Percentiles rank a stretch among this genome's conserved stretches.
phyloP scores from a whole-genome alignment of 441 rosid species.

The Cnidoscolus chayamansa region DNA sequence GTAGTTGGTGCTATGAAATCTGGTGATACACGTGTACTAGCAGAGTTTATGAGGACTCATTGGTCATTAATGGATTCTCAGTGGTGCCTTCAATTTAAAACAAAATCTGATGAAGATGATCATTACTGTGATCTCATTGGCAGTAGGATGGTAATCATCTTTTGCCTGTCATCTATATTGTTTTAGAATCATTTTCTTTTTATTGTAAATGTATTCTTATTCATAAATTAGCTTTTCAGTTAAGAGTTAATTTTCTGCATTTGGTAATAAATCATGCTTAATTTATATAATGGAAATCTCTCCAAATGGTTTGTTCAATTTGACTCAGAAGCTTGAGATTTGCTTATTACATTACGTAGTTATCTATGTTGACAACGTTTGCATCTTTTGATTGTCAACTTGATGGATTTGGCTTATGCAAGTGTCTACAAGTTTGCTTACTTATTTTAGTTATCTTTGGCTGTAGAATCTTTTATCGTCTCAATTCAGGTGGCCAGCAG shows the following conservation, averaged over 20 bases:
- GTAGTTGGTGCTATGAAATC: slow-evolving; percentile 44
- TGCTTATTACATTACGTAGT: background rate
- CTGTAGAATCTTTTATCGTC: slow-evolving; percentile 3
- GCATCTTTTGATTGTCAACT: slow-evolving; percentile 6
- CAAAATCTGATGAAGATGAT: slow-evolving; percentile 26
- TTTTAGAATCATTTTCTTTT: slow-evolving; percentile 4
- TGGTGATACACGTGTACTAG: slow-evolving; percentile 51
- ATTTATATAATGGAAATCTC: background rate
- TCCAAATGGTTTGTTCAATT: background rate
- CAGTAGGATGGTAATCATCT: slow-evolving; percentile 44
- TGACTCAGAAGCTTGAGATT: slow-evolving; percentile 8
- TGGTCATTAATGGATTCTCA: slow-evolving; percentile 70
- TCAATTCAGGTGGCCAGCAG: background rate
- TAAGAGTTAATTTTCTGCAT: background rate
- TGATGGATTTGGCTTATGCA: slow-evolving; percentile 1
- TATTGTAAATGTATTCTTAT: slow-evolving; percentile 1
- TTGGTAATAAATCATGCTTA: background rate
- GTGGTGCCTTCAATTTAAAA: slow-evolving; percentile 51
- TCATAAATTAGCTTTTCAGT: background rate
- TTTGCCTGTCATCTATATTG: background rate
- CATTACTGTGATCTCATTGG: slow-evolving; percentile 55
- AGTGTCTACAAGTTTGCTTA: background rate
- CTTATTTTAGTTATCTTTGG: slow-evolving; percentile 6
- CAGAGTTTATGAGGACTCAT: slow-evolving; percentile 46
- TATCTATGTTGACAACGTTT: slow-evolving; percentile 4